Base-by-base conservation (phyloP, 768 basidiomycete species). In the Ramaria sp. region DNA sequence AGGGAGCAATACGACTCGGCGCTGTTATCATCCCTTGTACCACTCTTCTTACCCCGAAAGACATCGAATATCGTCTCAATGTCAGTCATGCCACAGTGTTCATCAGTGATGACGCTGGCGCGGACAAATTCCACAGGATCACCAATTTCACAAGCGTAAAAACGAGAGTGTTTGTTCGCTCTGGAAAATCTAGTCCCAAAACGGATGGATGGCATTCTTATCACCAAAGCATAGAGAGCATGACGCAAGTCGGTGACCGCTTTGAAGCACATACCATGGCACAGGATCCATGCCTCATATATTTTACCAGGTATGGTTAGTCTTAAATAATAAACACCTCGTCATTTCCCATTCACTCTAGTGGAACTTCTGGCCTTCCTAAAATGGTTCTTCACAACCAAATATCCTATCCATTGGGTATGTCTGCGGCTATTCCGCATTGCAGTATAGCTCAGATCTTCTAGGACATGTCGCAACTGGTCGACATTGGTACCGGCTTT, bases 341-440 rank as follows among this genome's bases (percentile, higher is more conserved):
- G 10, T 22, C 28, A 13, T 27, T 16, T 47, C 25, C 10, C 24
- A 47, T 10, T 47, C 5, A 13, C 25, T 16, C 25, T 32, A 30
- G 45, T 47, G 45, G 45, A 10, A 47, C 45, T 32, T 47, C 45
- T 7, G 45, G 45, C 3, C 25, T 32, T 13, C 45, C 45, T 4
- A 47, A 47, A n/a, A 47, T 47, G 45, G 45, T 47, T 27, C 25
- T 47, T 32, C 45, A 47, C n/a, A 47, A 47, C 28, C 45, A 47
- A 2, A 47, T 47, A n/a, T 44, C 42, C 16, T 47, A 47, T 24
- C 45, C 45, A 6, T n/a, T 47, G 45, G 45, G 45, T 47, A 22
- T 32, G 28, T 47, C 15, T 20, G 16, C n/a, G 10, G 22, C 16
- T 27, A 7, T n/a, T 47, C 20, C 7, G 2, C 25, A 47, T 10